Base-by-base conservation (phyloP, 441 rosid genomes). In the Eruca vesicaria region DNA sequence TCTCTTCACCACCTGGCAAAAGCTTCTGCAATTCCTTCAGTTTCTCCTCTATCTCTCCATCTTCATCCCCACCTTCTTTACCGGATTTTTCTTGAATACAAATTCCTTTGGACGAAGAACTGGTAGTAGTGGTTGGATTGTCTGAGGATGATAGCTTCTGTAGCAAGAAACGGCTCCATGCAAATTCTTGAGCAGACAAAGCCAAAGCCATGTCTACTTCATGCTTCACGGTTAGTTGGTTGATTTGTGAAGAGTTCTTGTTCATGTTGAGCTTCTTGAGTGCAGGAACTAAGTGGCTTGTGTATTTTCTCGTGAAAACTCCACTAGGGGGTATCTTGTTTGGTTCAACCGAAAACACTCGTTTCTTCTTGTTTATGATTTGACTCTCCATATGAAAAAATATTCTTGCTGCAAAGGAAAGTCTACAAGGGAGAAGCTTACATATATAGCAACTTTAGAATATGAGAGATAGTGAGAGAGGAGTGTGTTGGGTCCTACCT, bases 181-280 rank as follows among this genome's bases (percentile, higher is more conserved):
- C 72, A 75, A 74, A 80, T 28, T 77, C 81, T 56, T 78, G 43
- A 6, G 80, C 64, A 14, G 83, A 77, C 64, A 74, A 62, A 41
- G 72, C 85, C 61, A 80, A 71, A 21, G 83, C 85, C 82, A 56
- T 79, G 73, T 82, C 79, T 16, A 77, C 81, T 79, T 82, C 83
- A 53, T 68, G 66, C 72, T 72, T 79, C 71, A 80, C 78, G 32
- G 5, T 35, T 69, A 73, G 67, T 55, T 69, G 15, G 55, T 28
- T 60, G 12, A 18, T 20, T 48, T 68, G 52, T 16, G 68, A 18
- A 55, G 77, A 55, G 7, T 20, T 21, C 28, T 8, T 58, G 52
- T 69, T 58, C 61, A 33, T 76, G 31, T 32, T 58, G 64, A 77
- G 81, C 70, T 67, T 77, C 77, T 59, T 59, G 56, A 82, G 73